Percentiles rank a stretch among this genome's conserved stretches.
Conservation (phyloP, 1,139 yeast genomes). For the Lodderomyces theae region DNA sequence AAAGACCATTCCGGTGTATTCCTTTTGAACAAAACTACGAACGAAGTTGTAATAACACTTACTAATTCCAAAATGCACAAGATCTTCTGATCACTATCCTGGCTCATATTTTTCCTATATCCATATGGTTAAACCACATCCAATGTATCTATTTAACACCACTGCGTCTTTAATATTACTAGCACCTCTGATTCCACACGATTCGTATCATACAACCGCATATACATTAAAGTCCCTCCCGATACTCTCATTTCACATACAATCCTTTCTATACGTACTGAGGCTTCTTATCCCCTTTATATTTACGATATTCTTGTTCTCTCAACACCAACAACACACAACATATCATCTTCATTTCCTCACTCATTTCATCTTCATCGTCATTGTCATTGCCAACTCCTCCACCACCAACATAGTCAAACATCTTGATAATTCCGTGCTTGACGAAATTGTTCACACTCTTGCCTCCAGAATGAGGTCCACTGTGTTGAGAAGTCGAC, state of each 20-base stretch:
- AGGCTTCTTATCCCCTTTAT: slow-evolving; percentile 26
- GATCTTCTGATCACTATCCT: no score
- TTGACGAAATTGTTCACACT: slow-evolving; percentile 16
- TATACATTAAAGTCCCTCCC: no score
- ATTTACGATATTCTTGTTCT: slow-evolving; percentile 40
- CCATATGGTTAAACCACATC: no score
- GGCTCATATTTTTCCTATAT: no score
- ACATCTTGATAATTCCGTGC: slow-evolving; percentile 32
- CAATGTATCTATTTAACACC: no score
- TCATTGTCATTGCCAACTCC: neutral
- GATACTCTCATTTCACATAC: no score
- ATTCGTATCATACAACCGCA: neutral
- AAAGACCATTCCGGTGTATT: no score
- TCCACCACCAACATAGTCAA: slow-evolving; percentile 19
- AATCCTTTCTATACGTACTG: neutral
- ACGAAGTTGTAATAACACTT: no score
- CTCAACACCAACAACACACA: slow-evolving; percentile 33
- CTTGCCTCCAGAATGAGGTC: neutral
- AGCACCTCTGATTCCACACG: no score
- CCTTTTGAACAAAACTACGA: no score
- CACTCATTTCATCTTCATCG: slow-evolving; percentile 15
- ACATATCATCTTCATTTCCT: slow-evolving; percentile 26
- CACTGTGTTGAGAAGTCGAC: neutral
- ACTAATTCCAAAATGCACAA: no score
- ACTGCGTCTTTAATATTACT: no score